These are phyloP conservation scores for Phlebopus sp. DNA, from an alignment of 1,284 basidiomycete species.

Conservation along the genomic window DNA sequence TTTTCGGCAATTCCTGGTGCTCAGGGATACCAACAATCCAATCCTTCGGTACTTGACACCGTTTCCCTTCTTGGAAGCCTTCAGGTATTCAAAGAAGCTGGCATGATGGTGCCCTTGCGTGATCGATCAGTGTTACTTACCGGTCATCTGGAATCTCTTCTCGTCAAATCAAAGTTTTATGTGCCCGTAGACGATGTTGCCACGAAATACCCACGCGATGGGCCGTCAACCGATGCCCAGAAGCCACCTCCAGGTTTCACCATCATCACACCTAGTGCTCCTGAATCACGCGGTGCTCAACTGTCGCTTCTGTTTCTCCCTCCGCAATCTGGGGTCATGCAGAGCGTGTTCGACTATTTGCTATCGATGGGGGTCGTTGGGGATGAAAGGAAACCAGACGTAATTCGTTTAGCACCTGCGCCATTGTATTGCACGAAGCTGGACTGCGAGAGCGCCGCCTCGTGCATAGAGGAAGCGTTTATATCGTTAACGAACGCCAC, in stretches of 20 bases:
- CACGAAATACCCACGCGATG: slow-evolving; percentile 30
- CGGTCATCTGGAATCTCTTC: slow-evolving; percentile 61
- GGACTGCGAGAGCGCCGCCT: slow-evolving; percentile 72
- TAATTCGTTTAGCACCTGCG: slow-evolving; percentile 82
- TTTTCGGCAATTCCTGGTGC: slow-evolving; percentile 89
- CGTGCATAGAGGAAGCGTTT: slow-evolving; percentile 60
- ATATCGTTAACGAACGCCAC: slow-evolving; percentile 6
- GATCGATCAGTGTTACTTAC: slow-evolving; percentile 74
- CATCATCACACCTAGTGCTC: slow-evolving; percentile 79
- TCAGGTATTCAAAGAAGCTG: slow-evolving; percentile 74
- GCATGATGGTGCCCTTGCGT: slow-evolving; percentile 70
- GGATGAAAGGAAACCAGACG: slow-evolving; percentile 86
- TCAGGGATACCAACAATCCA: slow-evolving; percentile 94
- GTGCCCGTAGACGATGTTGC: slow-evolving; percentile 42
- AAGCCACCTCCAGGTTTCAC: slow-evolving; percentile 59
- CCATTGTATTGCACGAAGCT: slow-evolving; percentile 82
- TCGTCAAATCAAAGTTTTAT: slow-evolving; percentile 64
- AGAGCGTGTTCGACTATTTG: slow-evolving; percentile 61
- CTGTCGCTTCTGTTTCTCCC: slow-evolving; percentile 81
- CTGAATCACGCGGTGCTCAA: slow-evolving; percentile 76
- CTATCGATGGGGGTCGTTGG: slow-evolving; percentile 76
- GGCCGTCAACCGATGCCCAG: slow-evolving; percentile 7
- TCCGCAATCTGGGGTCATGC: slow-evolving; percentile 63
- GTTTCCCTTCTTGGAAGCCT: slow-evolving; percentile 81
- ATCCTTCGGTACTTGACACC: slow-evolving; percentile 81